phyloP scores from a whole-genome alignment of 108 stramenopile species.

The Stephanodiscus triporus region DNA sequence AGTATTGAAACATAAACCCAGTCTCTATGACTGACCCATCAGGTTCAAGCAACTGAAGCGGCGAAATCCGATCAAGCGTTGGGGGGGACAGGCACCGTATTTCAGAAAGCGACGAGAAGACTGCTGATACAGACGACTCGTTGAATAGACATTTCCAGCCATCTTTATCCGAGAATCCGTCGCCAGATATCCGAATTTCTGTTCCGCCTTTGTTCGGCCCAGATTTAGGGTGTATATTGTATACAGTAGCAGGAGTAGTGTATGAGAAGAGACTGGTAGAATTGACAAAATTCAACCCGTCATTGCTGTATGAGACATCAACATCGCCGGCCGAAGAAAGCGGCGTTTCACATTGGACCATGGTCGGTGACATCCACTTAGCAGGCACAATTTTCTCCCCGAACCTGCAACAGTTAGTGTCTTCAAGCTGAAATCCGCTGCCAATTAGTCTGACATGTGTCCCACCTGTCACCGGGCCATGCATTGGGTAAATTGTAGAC shows the following conservation, averaged over 20 bases:
- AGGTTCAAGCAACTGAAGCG: conserved; percentile 13
- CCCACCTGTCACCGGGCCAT: conserved; percentile 14
- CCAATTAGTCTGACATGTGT: conserved; percentile 28
- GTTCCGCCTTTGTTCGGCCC: conserved; percentile 1
- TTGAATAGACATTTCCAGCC: conserved; percentile 36
- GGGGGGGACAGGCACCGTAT: conserved; percentile 26
- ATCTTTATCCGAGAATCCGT: conserved; percentile 4
- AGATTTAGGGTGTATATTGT: conserved; percentile 9
- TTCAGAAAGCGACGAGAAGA: conserved; percentile 15
- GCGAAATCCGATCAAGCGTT: neutral
- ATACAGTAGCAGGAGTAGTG: conserved; percentile 2
- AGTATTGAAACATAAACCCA: conserved; percentile 25
- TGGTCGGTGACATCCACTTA: conserved; percentile 11
- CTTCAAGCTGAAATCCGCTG: conserved; percentile 20
- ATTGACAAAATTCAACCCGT: conserved; percentile 26
- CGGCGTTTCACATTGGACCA: conserved; percentile 29
- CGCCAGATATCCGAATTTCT: conserved; percentile 12
- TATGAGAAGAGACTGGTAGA: conserved; percentile 22
- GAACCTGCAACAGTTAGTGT: conserved; percentile 30
- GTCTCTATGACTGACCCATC: conserved; percentile 26
- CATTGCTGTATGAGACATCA: conserved; percentile 34
- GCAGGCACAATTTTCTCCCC: conserved; percentile 28
- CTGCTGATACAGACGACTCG: conserved; percentile 3
- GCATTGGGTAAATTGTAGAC: conserved; percentile 22
- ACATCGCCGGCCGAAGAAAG: conserved; percentile 14